phyloP scores from a whole-genome alignment of 768 basidiomycete species.

The Lactifluus pinguis region DNA sequence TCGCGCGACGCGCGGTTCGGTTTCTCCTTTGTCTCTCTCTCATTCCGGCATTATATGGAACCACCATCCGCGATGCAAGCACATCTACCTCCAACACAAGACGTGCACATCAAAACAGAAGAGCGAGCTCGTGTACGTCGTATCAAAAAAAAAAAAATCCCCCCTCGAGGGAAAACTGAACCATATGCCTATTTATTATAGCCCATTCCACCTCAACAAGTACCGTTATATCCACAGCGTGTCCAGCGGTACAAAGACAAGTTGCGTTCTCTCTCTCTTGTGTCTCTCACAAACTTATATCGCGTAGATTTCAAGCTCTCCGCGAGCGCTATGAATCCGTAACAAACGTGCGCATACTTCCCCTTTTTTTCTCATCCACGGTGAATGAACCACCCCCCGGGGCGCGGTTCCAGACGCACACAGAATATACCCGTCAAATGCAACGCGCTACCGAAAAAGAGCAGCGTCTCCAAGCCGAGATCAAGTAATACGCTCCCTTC shows the following conservation, averaged over 20 bases:
- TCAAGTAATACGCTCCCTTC: slow-evolving; percentile 7
- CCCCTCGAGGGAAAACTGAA: no score
- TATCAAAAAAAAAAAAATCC: not conserved
- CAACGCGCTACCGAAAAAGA: slow-evolving; percentile 17
- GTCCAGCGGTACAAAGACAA: slow-evolving; percentile 20
- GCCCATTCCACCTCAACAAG: slow-evolving; percentile 2
- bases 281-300: not conserved
- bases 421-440: slow-evolving; percentile 9
- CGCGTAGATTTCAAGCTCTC: slow-evolving; percentile 15
- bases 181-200: not conserved
- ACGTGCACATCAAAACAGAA: slow-evolving; percentile 18
- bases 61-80: not conserved
- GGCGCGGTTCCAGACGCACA: slow-evolving; percentile 1
- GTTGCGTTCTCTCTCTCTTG: not conserved
- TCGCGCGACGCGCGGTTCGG: no score
- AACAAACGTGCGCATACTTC: not conserved
- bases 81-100: not conserved
- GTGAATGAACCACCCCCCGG: not conserved
- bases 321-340: slow-evolving; percentile 18
- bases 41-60: no score
- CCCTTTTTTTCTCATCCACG: not conserved
- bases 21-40: no score
- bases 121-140: slow-evolving; percentile 13
- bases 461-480: slow-evolving; percentile 15
- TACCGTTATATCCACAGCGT: not conserved